Evolutionary conservation across 805 yeast genomes (phyloP).

Genomic region (Crinitomyces ghanaensis): DNA sequence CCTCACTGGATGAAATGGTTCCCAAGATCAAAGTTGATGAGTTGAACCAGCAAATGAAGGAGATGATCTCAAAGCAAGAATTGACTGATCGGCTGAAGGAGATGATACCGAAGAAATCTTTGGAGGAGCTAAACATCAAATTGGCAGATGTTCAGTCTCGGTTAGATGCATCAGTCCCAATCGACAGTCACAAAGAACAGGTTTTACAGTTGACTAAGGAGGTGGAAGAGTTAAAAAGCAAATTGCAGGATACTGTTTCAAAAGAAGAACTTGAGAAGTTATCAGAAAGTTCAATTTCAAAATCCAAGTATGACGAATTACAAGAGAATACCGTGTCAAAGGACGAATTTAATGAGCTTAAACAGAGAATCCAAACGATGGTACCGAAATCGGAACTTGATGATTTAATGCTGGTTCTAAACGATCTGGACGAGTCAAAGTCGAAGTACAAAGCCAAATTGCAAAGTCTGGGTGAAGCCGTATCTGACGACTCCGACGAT

Average conservation of each 20-base stretch:
- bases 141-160: conserved; percentile 4
- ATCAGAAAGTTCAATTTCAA: too few species aligned
- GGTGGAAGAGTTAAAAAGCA: background rate
- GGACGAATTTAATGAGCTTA: background rate
- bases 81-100: too few species aligned
- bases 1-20: background rate
- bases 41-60: conserved; percentile 1
- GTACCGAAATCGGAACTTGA: conserved; percentile 51
- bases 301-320: too few species aligned
- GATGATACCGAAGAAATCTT: conserved; percentile 27
- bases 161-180: too few species aligned
- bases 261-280: too few species aligned
- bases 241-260: too few species aligned
- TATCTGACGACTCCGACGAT: conserved; percentile 61
- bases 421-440: conserved; percentile 64
- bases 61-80: conserved; percentile 3
- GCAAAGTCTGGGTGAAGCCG: conserved; percentile 43
- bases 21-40: background rate
- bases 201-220: too few species aligned
- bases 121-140: conserved; percentile 22
- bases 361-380: conserved; percentile 3
- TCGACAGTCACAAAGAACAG: too few species aligned
- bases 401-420: conserved; percentile 63
- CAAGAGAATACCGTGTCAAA: conserved; percentile 1
- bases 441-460: conserved; percentile 44